A percentile compares a stretch with the other conserved stretches of the same genome.
phyloP scores from a whole-genome alignment of 2,329 filamentous ascomycete species.

The Samsoniella hepiali region DNA sequence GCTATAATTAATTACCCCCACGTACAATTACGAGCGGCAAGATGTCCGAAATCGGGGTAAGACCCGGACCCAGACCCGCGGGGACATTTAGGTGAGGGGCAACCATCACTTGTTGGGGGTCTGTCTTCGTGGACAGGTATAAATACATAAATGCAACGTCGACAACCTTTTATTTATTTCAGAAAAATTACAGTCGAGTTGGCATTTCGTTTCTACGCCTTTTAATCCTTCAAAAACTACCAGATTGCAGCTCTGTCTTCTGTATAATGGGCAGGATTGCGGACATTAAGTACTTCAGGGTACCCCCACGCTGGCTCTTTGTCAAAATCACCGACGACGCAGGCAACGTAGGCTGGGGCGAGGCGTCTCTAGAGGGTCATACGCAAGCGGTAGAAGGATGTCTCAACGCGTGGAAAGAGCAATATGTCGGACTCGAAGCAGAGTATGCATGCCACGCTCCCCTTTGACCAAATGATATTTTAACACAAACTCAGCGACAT shows the following conservation, averaged over 20 bases:
- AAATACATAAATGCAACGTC: no score
- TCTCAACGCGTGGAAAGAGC: slow-evolving; percentile 61
- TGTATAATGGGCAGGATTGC: slow-evolving; percentile 32
- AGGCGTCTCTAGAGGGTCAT: slow-evolving; percentile 71
- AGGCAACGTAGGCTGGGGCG: slow-evolving; percentile 67
- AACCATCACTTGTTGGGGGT: no score
- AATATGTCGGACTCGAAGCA: slow-evolving; percentile 65
- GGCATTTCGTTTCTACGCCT: no score
- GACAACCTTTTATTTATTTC: no score
- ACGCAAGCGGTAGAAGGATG: slow-evolving; percentile 71
- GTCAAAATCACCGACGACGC: slow-evolving; percentile 70
- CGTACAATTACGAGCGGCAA: background rate
- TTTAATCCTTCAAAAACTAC: no score
- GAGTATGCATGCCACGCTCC: slow-evolving; percentile 46
- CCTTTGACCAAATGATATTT: no score
- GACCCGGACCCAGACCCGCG: background rate
- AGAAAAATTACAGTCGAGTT: background rate
- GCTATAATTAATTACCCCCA: background rate
- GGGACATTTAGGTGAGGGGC: background rate
- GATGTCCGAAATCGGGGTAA: background rate
- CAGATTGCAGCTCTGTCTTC: no score
- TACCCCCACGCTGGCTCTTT: slow-evolving; percentile 73
- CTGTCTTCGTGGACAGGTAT: no score
- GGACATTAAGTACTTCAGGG: slow-evolving; percentile 67
- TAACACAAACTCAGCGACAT: slow-evolving; percentile 54